Percentiles rank a stretch among this genome's conserved stretches.
Conservation (phyloP, 345 rosid species). For the Raphanus sativus region DNA sequence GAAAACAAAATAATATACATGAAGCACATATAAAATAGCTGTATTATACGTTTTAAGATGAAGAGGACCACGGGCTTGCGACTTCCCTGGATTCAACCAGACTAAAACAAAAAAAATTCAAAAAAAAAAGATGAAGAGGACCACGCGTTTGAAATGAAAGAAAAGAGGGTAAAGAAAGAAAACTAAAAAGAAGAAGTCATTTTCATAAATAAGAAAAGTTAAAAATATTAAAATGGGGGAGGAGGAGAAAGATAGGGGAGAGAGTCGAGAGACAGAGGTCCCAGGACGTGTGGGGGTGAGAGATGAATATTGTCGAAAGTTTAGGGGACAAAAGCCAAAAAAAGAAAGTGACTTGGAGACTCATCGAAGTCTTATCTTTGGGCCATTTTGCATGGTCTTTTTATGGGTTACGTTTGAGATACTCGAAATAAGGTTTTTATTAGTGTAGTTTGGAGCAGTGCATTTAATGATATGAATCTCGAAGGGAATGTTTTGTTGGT, state of each 20-base stretch:
- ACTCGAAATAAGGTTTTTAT: slow-evolving; percentile 13
- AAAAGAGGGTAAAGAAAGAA: neutral
- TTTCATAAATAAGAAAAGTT: slow-evolving; percentile 3
- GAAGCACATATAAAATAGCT: slow-evolving; percentile 11
- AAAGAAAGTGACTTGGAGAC: slow-evolving; percentile 52
- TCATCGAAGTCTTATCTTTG: slow-evolving; percentile 27
- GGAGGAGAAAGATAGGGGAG: slow-evolving; percentile 2
- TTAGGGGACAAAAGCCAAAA: slow-evolving; percentile 60
- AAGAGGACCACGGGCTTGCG: no score
- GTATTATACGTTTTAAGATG: slow-evolving; percentile 21
- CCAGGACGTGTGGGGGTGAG: slow-evolving; percentile 61
- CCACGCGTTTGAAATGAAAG: slow-evolving; percentile 26
- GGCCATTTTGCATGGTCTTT: slow-evolving; percentile 34
- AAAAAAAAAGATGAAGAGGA: no score
- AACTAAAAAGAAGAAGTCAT: slow-evolving; percentile 1
- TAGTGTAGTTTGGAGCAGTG: slow-evolving; percentile 17
- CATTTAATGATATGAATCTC: slow-evolving; percentile 36
- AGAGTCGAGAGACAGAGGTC: slow-evolving; percentile 55
- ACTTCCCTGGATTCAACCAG: no score
- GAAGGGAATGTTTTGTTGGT: slow-evolving; percentile 41
- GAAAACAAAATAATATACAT: neutral
- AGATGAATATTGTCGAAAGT: slow-evolving; percentile 56
- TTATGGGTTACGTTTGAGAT: slow-evolving; percentile 27
- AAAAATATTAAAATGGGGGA: slow-evolving; percentile 19
- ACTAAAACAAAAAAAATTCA: no score